These are phyloP conservation scores for Kwoniella sp. DNA, from an alignment of 768 basidiomycete species.

Conservation along the genomic window DNA sequence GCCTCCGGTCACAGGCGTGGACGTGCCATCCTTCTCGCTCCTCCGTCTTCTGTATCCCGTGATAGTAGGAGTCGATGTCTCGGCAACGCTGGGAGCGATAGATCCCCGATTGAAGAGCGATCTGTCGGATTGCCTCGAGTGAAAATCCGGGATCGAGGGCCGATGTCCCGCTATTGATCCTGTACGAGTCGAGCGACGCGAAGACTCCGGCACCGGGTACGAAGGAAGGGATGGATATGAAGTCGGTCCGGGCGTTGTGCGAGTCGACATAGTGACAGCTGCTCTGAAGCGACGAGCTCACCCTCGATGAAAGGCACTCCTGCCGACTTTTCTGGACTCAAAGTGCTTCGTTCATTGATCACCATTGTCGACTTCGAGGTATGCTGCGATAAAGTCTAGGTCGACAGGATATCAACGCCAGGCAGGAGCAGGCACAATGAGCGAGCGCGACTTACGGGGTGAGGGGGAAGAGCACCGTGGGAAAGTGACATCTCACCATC, in stretches of 20 bases:
- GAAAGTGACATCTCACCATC: no score
- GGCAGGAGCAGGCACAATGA: no score
- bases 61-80: slow-evolving; percentile 14
- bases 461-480: no score
- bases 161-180: slow-evolving; percentile 12
- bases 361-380: no score
- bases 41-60: slow-evolving; percentile 4
- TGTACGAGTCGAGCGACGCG: slow-evolving; percentile 17
- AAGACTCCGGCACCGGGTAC: slow-evolving; percentile 14
- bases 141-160: slow-evolving; percentile 6
- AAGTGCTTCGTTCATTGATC: no score
- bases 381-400: no score
- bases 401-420: no score
- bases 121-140: neutral
- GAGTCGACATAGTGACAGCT: slow-evolving; percentile 26
- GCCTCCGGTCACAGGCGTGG: neutral
- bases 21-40: slow-evolving; percentile 1
- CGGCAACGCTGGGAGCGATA: slow-evolving; percentile 15
- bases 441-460: no score
- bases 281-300: no score
- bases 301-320: no score
- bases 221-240: slow-evolving; percentile 11
- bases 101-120: slow-evolving; percentile 5
- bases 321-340: no score
- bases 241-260: slow-evolving; percentile 14